phyloP scores from a whole-genome alignment of 805 yeast species.

The Myxozyma kluyveri region DNA sequence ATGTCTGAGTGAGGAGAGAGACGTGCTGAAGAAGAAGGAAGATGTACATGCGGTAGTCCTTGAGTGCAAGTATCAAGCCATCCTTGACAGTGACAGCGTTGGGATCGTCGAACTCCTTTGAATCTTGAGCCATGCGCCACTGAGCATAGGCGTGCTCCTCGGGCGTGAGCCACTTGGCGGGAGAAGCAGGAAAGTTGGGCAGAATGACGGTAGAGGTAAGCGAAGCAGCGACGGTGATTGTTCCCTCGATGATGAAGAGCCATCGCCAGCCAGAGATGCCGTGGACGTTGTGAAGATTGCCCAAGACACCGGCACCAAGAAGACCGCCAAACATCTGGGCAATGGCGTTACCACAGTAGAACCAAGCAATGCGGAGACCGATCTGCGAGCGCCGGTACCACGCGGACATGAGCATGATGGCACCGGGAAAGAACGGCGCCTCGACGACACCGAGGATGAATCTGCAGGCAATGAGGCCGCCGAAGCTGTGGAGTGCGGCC shows the following conservation, averaged over 20 bases:
- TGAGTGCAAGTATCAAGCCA: conserved; percentile 19
- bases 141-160: conserved; percentile 26
- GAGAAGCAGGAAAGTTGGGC: conserved; percentile 48
- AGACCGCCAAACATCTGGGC: conserved; percentile 54
- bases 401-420: conserved; percentile 38
- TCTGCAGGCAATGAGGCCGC: conserved; percentile 41
- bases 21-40: conserved; percentile 20
- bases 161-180: conserved; percentile 26
- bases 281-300: conserved; percentile 40
- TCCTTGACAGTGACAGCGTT: conserved; percentile 14
- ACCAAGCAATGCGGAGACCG: conserved; percentile 39
- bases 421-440: conserved; percentile 44
- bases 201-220: conserved; percentile 39
- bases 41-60: conserved; percentile 26
- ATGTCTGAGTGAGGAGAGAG: conserved; percentile 23
- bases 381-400: conserved; percentile 45
- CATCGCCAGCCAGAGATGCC: conserved; percentile 51
- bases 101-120: conserved; percentile 19
- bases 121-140: conserved; percentile 29
- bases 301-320: conserved; percentile 49
- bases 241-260: conserved; percentile 52
- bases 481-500: conserved; percentile 38
- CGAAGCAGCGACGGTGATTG: conserved; percentile 38
- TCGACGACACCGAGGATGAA: conserved; percentile 41
- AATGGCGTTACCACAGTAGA: conserved; percentile 48